Percentiles rank a stretch among this genome's conserved stretches.
phyloP scores from a whole-genome alignment of 163 green algal genomes.

The Volvox carteri region DNA sequence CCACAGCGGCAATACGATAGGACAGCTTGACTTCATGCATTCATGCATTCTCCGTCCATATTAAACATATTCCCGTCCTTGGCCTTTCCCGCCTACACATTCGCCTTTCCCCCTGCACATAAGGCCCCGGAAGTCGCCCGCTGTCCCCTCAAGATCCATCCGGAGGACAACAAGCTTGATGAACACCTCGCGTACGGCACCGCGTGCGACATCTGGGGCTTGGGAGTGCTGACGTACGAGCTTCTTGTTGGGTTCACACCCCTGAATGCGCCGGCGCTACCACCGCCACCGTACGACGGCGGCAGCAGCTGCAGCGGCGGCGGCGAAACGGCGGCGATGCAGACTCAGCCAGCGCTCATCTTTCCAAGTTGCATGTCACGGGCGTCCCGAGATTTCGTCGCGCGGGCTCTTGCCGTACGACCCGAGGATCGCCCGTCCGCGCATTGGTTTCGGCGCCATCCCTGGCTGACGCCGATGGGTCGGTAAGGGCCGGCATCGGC shows the following conservation, averaged over 20 bases:
- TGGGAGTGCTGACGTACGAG: slow-evolving; percentile 43
- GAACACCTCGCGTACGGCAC: slow-evolving; percentile 29
- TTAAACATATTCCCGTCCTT: neutral
- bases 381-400: slow-evolving; percentile 2
- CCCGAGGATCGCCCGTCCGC: slow-evolving; percentile 29
- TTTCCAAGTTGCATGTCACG: neutral
- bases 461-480: neutral
- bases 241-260: slow-evolving; percentile 51
- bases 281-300: too few relatives aligned
- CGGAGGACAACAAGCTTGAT: slow-evolving; percentile 50
- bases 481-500: neutral
- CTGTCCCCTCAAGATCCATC: slow-evolving; percentile 42
- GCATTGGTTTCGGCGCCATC: neutral
- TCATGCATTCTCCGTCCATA: neutral
- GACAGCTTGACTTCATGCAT: too few relatives aligned
- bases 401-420: neutral
- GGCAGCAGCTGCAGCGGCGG: too few relatives aligned
- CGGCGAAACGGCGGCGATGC: too few relatives aligned
- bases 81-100: too few relatives aligned
- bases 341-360: too few relatives aligned
- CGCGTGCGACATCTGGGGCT: slow-evolving; percentile 35
- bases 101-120: neutral
- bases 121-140: slow-evolving; percentile 23
- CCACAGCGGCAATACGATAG: too few relatives aligned
- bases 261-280: neutral